These are phyloP conservation scores for Danielia reshetovae DNA, from an alignment of 805 yeast genomes.

Conservation along the genomic window DNA sequence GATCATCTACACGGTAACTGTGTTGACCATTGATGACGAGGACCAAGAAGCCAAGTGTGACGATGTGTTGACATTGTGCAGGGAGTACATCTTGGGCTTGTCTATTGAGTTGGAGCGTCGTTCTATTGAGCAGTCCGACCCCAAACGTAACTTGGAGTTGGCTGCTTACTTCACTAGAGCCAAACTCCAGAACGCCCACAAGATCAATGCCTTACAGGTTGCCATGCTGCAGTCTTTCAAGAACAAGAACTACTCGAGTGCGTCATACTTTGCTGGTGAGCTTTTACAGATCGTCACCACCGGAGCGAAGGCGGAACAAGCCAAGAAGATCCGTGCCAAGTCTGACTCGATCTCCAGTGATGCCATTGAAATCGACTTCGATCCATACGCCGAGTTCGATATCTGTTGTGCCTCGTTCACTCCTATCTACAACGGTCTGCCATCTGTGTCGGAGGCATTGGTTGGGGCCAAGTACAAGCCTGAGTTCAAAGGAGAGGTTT, in stretches of 20 bases:
- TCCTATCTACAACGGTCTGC: conserved; percentile 80
- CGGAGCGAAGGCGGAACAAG: conserved; percentile 87
- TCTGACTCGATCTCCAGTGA: conserved; percentile 82
- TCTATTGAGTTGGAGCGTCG: conserved; percentile 91
- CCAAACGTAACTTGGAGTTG: conserved; percentile 85
- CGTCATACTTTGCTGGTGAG: conserved; percentile 85
- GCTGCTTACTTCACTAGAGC: conserved; percentile 95
- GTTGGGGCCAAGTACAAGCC: conserved; percentile 86
- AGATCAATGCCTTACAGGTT: conserved; percentile 83
- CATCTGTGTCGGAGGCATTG: conserved; percentile 69
- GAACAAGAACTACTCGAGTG: conserved; percentile 81
- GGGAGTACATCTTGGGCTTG: conserved; percentile 88
- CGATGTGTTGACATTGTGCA: conserved; percentile 68
- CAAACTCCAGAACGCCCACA: conserved; percentile 76
- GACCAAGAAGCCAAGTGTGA: conserved; percentile 75
- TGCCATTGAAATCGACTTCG: conserved; percentile 86
- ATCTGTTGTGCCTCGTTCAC: conserved; percentile 84
- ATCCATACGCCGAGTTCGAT: conserved; percentile 86
- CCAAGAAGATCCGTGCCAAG: conserved; percentile 72
- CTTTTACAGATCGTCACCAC: conserved; percentile 63
- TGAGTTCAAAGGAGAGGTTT: conserved; percentile 72
- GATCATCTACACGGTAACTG: conserved; percentile 70
- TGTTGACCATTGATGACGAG: conserved; percentile 64
- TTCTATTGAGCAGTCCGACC: conserved; percentile 61
- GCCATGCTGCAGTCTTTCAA: conserved; percentile 93